Conservation (phyloP, 108 stramenopile genomes). For the Skeletonema potamos region DNA sequence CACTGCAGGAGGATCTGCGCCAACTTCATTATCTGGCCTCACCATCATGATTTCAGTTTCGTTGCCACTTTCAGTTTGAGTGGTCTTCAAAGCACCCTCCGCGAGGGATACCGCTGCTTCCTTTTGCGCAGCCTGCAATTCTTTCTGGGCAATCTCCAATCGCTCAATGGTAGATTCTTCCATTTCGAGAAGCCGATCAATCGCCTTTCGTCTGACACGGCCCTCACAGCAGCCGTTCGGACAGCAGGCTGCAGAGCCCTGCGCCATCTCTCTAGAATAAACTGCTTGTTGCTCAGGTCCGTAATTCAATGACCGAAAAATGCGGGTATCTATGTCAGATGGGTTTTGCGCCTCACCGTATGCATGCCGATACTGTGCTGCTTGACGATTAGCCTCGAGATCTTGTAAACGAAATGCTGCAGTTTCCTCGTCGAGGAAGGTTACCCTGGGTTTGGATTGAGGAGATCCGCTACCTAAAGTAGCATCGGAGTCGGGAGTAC, state of each 20-base stretch:
- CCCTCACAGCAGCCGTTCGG: slow-evolving; percentile 77
- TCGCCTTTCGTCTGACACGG: slow-evolving; percentile 44
- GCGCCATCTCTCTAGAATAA: slow-evolving; percentile 85
- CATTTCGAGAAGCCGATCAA: slow-evolving; percentile 63
- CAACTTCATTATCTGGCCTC: not conserved
- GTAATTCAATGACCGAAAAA: slow-evolving; percentile 61
- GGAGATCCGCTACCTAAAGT: not conserved
- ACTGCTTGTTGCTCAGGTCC: slow-evolving; percentile 85
- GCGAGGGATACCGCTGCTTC: slow-evolving; percentile 39
- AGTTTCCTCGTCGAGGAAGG: slow-evolving; percentile 36
- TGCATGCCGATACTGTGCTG: slow-evolving; percentile 28
- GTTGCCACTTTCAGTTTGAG: not conserved
- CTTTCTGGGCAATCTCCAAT: slow-evolving; percentile 59
- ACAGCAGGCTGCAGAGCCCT: slow-evolving; percentile 77
- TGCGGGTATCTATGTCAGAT: slow-evolving; percentile 33
- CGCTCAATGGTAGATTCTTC: slow-evolving; percentile 56
- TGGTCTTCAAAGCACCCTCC: slow-evolving; percentile 13
- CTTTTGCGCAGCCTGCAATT: slow-evolving; percentile 54
- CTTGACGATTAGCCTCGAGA: slow-evolving; percentile 4
- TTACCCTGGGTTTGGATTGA: not conserved
- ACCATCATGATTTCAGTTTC: slow-evolving; percentile 25
- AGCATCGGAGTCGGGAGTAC: not conserved
- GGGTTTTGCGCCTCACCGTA: slow-evolving; percentile 13
- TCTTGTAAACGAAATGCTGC: slow-evolving; percentile 17
- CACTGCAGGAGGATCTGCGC: no score